Conservation (phyloP, 257 asterid species). For the Rauvolfia tetraphylla region DNA sequence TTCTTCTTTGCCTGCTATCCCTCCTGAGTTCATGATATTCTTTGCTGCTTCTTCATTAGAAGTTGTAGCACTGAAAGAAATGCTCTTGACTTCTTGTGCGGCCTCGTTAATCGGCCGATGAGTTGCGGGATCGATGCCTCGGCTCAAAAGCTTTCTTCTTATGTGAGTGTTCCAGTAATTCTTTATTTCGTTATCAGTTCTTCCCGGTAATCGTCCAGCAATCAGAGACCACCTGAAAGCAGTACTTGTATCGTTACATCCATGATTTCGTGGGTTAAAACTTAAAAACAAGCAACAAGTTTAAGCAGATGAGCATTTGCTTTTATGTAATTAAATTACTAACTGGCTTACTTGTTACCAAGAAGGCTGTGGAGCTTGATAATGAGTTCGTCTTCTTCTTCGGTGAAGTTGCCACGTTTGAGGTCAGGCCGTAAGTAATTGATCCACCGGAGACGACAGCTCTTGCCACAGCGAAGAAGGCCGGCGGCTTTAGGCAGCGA, state of each 20-base stretch:
- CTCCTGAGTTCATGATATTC: neutral
- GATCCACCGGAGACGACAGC: constrained; percentile 94
- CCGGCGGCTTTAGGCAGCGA: constrained; percentile 96
- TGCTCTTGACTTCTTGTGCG: constrained; percentile 24
- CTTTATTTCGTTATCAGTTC: constrained; percentile 91
- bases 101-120: constrained; percentile 56
- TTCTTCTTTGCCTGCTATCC: constrained; percentile 20
- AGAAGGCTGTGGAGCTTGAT: constrained; percentile 89
- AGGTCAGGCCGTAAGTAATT: constrained; percentile 88
- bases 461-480: constrained; percentile 89
- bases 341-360: constrained; percentile 71
- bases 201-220: constrained; percentile 86
- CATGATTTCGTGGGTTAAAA: neutral
- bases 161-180: constrained; percentile 95
- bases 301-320: neutral
- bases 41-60: constrained; percentile 11
- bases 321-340: neutral
- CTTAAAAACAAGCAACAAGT: neutral
- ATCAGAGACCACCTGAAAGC: constrained; percentile 77
- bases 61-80: constrained; percentile 40
- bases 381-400: constrained; percentile 83
- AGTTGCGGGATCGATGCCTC: constrained; percentile 80
- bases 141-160: constrained; percentile 65
- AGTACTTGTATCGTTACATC: neutral
- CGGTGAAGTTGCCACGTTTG: constrained; percentile 81